phyloP scores from a whole-genome alignment of 2,329 filamentous ascomycete species.

The Fusarium pininemorale region DNA sequence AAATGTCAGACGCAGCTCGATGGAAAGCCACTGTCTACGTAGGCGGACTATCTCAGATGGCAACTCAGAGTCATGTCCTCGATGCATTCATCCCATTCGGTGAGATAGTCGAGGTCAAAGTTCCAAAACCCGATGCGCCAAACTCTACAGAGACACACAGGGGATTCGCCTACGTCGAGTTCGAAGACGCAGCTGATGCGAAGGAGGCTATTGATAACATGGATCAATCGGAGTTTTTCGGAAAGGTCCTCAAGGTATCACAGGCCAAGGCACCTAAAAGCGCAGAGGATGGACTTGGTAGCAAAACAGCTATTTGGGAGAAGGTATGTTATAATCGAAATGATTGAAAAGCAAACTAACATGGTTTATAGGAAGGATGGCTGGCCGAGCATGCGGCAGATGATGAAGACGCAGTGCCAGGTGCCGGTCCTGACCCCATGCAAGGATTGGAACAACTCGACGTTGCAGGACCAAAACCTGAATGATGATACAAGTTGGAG shows the following conservation, averaged over 20 bases:
- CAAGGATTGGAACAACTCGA: constrained; percentile 93
- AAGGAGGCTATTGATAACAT: constrained; percentile 98
- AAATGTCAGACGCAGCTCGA: constrained; percentile 83
- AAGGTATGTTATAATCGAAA: constrained; percentile 70
- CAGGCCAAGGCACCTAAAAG: constrained; percentile 93
- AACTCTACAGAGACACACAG: constrained; percentile 83
- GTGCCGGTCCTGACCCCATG: constrained; percentile 83
- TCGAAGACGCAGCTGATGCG: constrained; percentile 84
- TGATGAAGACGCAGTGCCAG: constrained; percentile 49
- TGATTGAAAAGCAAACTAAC: constrained; percentile 13
- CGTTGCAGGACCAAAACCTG: constrained; percentile 88
- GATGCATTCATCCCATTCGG: constrained; percentile 97
- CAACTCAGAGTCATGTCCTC: constrained; percentile 78
- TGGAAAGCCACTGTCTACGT: constrained; percentile 94
- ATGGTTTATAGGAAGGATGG: constrained; percentile 80
- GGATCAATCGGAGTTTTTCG: constrained; percentile 96
- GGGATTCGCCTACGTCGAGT: constrained; percentile 97
- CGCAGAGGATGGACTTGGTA: constrained; percentile 85
- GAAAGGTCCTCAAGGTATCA: constrained; percentile 89
- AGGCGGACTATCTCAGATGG: constrained; percentile 83
- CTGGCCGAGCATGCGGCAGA: constrained; percentile 82
- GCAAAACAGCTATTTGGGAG: constrained; percentile 95
- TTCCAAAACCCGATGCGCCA: constrained; percentile 87
- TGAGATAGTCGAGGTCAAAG: constrained; percentile 88
- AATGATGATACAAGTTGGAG: constrained; percentile 52